These are phyloP conservation scores for Plasmodium vivax DNA, from an alignment of 169 alveolate species.

Conservation along the genomic window DNA sequence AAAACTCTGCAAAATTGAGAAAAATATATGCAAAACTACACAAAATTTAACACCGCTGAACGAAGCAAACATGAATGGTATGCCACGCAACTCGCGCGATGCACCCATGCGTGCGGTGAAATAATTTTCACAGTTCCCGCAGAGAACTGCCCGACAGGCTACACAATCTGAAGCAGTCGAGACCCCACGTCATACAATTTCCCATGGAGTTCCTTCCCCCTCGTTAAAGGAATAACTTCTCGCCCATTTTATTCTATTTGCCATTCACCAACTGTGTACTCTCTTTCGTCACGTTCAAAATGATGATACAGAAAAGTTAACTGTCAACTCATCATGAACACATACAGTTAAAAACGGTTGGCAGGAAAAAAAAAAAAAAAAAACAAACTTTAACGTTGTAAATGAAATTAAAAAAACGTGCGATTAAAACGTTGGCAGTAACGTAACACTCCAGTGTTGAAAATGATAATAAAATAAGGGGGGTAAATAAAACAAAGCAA, in stretches of 20 bases:
- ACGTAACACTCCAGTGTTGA: not conserved
- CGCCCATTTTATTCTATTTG: not conserved
- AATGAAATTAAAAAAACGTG: conserved; percentile 1
- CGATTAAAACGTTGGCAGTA: not conserved
- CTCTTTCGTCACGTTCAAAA: not conserved
- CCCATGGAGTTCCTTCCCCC: not conserved
- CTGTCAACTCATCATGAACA: not conserved
- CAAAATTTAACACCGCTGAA: not conserved
- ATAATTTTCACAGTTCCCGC: not conserved
- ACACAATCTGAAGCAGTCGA: not conserved
- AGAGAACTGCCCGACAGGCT: not conserved
- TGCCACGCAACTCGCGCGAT: not conserved
- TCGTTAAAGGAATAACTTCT: not conserved
- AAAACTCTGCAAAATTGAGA: not conserved
- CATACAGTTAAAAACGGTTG: not conserved
- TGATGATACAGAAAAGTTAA: not conserved
- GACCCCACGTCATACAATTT: not conserved
- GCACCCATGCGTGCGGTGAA: not conserved
- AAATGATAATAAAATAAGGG: not conserved
- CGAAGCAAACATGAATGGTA: not conserved
- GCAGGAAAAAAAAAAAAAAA: not conserved
- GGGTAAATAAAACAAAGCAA: not conserved
- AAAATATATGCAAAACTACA: not conserved
- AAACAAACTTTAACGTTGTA: conserved; percentile 2
- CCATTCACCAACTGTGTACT: not conserved